Evolutionary conservation across 352 stramenopile genomes (phyloP).

Genomic region (Globisporangium canariense): DNA sequence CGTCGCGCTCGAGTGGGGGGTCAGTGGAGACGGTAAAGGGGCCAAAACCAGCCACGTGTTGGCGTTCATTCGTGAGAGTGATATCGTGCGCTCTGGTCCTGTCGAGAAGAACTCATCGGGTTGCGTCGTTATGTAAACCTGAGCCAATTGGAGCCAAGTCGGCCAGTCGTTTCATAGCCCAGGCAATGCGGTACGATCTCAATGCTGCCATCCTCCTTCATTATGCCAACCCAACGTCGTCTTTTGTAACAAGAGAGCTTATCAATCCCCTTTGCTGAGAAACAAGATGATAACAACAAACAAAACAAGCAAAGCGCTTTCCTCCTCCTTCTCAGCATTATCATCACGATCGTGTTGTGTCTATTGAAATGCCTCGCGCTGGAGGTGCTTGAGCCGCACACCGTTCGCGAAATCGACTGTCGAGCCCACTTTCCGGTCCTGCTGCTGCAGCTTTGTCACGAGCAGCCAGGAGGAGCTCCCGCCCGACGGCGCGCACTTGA

Average conservation of each 20-base stretch:
- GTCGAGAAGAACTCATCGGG: slow-evolving; percentile 59
- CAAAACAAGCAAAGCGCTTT: slow-evolving; percentile 3
- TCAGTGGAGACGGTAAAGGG: slow-evolving; percentile 10
- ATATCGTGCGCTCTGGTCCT: slow-evolving; percentile 48
- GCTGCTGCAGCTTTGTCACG: slow-evolving; percentile 65
- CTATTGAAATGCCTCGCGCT: slow-evolving; percentile 42
- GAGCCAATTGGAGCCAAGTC: neutral
- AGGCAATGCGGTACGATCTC: neutral
- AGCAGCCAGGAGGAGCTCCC: slow-evolving; percentile 44
- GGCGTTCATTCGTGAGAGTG: slow-evolving; percentile 54
- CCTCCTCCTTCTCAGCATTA: neutral
- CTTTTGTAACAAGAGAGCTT: neutral
- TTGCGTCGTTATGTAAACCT: slow-evolving; percentile 69
- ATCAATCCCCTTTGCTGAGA: neutral
- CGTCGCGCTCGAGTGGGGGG: slow-evolving; percentile 63
- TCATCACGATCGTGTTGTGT: neutral
- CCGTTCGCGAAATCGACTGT: slow-evolving; percentile 82
- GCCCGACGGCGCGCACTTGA: slow-evolving; percentile 44
- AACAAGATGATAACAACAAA: neutral
- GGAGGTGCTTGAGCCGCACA: slow-evolving; percentile 63
- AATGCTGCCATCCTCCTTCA: neutral
- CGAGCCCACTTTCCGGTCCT: slow-evolving; percentile 53
- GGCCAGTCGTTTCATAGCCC: neutral
- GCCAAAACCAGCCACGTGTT: slow-evolving; percentile 36
- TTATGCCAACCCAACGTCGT: neutral